Conservation (phyloP, 257 asterid species). For the Paulownia fortunei region DNA sequence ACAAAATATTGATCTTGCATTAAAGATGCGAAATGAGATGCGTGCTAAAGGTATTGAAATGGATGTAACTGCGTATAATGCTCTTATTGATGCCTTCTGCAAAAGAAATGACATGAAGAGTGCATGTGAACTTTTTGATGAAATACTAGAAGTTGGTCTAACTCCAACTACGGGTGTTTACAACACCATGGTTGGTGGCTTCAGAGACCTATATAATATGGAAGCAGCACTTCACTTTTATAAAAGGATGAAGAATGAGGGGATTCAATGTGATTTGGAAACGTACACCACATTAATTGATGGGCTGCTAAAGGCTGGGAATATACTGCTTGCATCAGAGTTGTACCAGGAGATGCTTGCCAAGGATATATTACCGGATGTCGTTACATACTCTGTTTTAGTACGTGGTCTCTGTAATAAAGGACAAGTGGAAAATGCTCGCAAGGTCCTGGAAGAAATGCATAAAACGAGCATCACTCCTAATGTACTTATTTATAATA, state of each 20-base stretch:
- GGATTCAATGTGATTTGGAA: constrained; percentile 63
- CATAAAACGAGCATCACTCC: constrained; percentile 53
- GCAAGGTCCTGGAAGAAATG: constrained; percentile 70
- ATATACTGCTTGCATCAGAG: constrained; percentile 56
- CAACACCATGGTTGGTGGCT: constrained; percentile 83
- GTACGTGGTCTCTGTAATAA: constrained; percentile 77
- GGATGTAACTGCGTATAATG: constrained; percentile 69
- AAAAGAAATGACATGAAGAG: constrained; percentile 69
- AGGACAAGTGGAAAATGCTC: constrained; percentile 71
- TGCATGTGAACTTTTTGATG: constrained; percentile 70
- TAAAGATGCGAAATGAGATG: constrained; percentile 66
- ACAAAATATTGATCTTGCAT: constrained; percentile 52
- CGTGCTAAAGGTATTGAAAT: constrained; percentile 57
- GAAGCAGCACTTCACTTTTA: constrained; percentile 59
- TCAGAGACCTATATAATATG: constrained; percentile 62
- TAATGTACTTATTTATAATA: constrained; percentile 62
- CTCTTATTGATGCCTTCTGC: constrained; percentile 77
- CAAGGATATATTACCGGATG: constrained; percentile 72
- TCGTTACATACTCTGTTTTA: constrained; percentile 60
- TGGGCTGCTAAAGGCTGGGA: constrained; percentile 69
- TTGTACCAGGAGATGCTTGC: constrained; percentile 73
- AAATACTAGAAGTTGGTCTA: constrained; percentile 65
- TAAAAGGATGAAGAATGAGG: constrained; percentile 59
- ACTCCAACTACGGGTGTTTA: constrained; percentile 66
- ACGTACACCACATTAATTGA: constrained; percentile 88